phyloP scores from a whole-genome alignment of 345 rosid genomes.

The Moringa oleifera region DNA sequence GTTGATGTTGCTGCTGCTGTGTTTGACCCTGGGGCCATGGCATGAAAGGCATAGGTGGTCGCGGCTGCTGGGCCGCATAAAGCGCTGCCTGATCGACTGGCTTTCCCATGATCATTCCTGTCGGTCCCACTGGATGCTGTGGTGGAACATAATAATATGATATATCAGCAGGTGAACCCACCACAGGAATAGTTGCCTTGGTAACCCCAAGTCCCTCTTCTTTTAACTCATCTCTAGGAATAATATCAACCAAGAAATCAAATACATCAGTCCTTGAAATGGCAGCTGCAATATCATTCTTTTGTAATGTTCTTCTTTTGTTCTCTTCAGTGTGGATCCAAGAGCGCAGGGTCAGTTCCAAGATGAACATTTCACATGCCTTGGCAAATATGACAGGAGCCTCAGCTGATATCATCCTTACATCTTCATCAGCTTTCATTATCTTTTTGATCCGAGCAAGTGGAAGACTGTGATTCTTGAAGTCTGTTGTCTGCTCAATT shows the following conservation, averaged over 20 bases:
- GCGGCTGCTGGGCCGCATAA: constrained; percentile 24
- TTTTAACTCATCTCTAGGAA: constrained; percentile 50
- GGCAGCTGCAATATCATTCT: constrained; percentile 56
- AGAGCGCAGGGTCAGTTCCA: constrained; percentile 52
- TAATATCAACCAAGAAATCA: constrained; percentile 52
- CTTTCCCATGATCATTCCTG: constrained; percentile 41
- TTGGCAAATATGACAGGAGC: constrained; percentile 59
- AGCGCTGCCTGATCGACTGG: constrained; percentile 29
- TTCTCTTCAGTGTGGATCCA: constrained; percentile 62
- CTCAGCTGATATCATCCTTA: constrained; percentile 54
- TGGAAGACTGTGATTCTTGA: constrained; percentile 54
- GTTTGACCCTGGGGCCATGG: constrained; percentile 29
- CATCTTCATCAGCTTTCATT: constrained; percentile 63
- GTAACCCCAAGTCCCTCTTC: constrained; percentile 51
- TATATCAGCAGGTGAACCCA: constrained; percentile 32
- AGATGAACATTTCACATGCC: constrained; percentile 55
- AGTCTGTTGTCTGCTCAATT: constrained; percentile 43
- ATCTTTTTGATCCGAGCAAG: constrained; percentile 58
- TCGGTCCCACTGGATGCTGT: constrained; percentile 27
- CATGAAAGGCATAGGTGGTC: constrained; percentile 29
- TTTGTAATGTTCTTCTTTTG: constrained; percentile 55
- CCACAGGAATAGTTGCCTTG: constrained; percentile 32
- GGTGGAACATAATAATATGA: constrained; percentile 37
- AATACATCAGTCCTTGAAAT: constrained; percentile 52
- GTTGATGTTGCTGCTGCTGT: constrained; percentile 23